Evolutionary conservation across 148 eudicot genomes (phyloP).

Genomic region (Persicaria maculosa): DNA sequence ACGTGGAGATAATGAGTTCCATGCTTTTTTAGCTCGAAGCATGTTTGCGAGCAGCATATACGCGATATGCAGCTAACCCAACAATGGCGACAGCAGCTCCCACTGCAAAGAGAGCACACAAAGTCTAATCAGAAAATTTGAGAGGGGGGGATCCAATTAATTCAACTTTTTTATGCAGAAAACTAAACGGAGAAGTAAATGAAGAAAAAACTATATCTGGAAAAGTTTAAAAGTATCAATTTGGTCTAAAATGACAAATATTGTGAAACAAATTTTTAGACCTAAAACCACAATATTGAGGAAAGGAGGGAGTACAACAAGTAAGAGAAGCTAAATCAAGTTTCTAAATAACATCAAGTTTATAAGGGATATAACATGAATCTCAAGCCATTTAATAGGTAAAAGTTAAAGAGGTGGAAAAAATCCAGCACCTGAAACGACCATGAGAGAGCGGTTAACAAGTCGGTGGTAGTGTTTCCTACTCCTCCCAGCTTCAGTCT

Average conservation of each 20-base stretch:
- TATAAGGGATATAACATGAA: too few species aligned
- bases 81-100: conserved; percentile 1
- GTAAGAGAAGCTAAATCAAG: neutral
- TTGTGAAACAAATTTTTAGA: too few species aligned
- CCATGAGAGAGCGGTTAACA: too few species aligned
- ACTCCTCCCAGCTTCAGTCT: too few species aligned
- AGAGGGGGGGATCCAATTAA: too few species aligned
- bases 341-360: neutral
- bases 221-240: neutral
- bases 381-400: neutral
- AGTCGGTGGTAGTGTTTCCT: too few species aligned
- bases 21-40: neutral
- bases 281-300: too few species aligned
- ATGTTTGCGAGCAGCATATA: neutral
- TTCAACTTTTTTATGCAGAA: neutral
- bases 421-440: too few species aligned
- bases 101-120: neutral
- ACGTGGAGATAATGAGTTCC: neutral
- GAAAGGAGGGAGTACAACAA: too few species aligned
- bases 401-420: neutral
- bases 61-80: neutral
- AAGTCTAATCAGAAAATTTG: too few species aligned
- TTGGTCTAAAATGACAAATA: too few species aligned
- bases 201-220: neutral
- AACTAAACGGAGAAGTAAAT: neutral